Evolutionary conservation across 2,329 filamentous ascomycete species (phyloP), one percentile per base, ranked within the genome.

Genomic region (Polytolypa hystricis): DNA sequence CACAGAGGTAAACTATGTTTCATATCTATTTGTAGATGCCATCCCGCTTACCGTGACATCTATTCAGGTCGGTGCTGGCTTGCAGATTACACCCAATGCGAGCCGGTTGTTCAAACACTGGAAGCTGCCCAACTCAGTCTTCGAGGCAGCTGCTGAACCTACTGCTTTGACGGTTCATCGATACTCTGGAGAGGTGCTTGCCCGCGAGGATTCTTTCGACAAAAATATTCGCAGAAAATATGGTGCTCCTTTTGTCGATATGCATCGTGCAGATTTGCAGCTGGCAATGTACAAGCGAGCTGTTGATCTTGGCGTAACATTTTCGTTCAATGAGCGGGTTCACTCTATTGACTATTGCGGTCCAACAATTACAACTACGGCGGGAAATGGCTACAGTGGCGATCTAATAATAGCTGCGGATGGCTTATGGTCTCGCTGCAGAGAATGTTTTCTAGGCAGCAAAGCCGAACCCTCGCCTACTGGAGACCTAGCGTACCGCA

Each of bases 261-360:
- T 77, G n/a, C 76, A 80, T 50, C 69, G 77, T 2, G 73, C 73
- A 2, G 76, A 81, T 47, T 55, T 79, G 12, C 74, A 79, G 42
- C 58, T 64, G 5, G 65, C 69, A 0, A 57, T 80, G 2, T 66
- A 64, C 12, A 57, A 63, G 4, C 58, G 67, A 21, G 74, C 74
- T 1, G 54, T 56, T 38, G 61, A 71, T 15, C 57, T 79, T 0
- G 74, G 74, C 0, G 71, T 74, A 1, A 51, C 48, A 3, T 49
- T 55, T 25, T 60, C 56, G 2, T 39, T 47, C 8, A 49, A 48
- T 3, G 49, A 49, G 15, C 60, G 63, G 28, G 67, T 77, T 0
- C 53, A 51, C 4, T 39, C 53, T 2, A 56, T 76, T 26, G 62
- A 74, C 43, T 67, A 74, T n/a, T 4, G 54, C 46, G 2, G 58